phyloP scores from a whole-genome alignment of 2,329 filamentous ascomycete species.

The Penicillium sp. region DNA sequence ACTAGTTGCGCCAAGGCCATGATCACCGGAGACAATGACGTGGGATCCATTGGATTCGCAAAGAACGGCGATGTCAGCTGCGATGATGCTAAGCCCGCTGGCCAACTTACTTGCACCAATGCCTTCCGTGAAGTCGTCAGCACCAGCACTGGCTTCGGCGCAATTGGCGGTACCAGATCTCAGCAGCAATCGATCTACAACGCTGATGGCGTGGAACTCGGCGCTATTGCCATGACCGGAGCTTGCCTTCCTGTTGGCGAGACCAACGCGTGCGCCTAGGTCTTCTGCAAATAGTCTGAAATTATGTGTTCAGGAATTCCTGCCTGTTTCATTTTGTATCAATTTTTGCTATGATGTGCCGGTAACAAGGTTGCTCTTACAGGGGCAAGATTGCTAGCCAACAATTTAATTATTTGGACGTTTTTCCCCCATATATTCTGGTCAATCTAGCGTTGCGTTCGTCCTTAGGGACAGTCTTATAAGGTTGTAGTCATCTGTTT shows the following conservation, averaged over 20 bases:
- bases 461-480: too few relatives aligned
- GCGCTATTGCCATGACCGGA: not conserved
- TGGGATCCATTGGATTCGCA: not conserved
- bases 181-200: not conserved
- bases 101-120: not conserved
- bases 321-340: too few relatives aligned
- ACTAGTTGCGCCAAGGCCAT: not conserved
- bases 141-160: not conserved
- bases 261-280: too few relatives aligned
- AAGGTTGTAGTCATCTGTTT: too few relatives aligned
- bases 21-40: not conserved
- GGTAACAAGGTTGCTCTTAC: too few relatives aligned
- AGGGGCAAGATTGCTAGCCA: too few relatives aligned
- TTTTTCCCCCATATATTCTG: too few relatives aligned
- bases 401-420: too few relatives aligned
- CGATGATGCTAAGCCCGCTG: not conserved
- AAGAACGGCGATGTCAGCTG: not conserved
- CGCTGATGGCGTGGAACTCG: not conserved
- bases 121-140: not conserved
- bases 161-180: not conserved
- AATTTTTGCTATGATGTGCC: too few relatives aligned
- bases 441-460: too few relatives aligned
- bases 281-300: too few relatives aligned
- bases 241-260: not conserved
- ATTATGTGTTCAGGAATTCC: too few relatives aligned